A percentile compares a stretch with the other conserved stretches of the same genome.
These are phyloP conservation scores for Cenococcum geophilum DNA, from an alignment of 495 filamentous ascomycete species.

Conservation along the genomic window DNA sequence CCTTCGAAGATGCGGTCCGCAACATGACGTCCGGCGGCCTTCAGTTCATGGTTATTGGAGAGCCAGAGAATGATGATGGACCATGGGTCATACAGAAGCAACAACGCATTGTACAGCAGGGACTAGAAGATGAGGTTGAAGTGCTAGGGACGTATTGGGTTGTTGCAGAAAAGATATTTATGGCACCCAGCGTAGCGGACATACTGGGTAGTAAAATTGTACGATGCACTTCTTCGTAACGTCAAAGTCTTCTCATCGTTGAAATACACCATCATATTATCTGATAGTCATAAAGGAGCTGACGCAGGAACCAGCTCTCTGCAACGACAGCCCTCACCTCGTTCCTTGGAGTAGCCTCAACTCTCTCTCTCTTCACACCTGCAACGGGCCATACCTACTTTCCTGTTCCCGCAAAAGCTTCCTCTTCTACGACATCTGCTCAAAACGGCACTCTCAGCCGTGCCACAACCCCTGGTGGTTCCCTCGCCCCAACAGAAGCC, in stretches of 20 bases:
- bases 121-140: conserved; percentile 58
- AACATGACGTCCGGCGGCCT: conserved; percentile 61
- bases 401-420: conserved; percentile 43
- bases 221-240: conserved; percentile 24
- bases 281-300: too few relatives aligned
- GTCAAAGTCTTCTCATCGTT: too few relatives aligned
- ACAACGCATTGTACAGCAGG: conserved; percentile 51
- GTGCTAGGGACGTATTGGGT: conserved; percentile 78
- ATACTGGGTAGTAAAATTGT: conserved; percentile 73
- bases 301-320: conserved; percentile 36
- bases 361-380: conserved; percentile 66
- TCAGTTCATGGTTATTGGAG: conserved; percentile 38
- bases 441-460: conserved; percentile 6
- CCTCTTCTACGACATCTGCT: conserved; percentile 11
- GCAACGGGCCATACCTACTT: conserved; percentile 68
- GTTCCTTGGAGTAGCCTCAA: conserved; percentile 55
- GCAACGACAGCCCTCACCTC: conserved; percentile 59
- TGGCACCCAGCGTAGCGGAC: conserved; percentile 77
- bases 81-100: conserved; percentile 95
- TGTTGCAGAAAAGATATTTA: conserved; percentile 78
- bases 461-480: conserved; percentile 4
- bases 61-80: conserved; percentile 54
- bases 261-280: too few relatives aligned
- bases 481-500: background rate
- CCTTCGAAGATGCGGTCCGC: conserved; percentile 69